phyloP scores from a whole-genome alignment of 352 stramenopile genomes.

The Globisporangium alternatum region DNA sequence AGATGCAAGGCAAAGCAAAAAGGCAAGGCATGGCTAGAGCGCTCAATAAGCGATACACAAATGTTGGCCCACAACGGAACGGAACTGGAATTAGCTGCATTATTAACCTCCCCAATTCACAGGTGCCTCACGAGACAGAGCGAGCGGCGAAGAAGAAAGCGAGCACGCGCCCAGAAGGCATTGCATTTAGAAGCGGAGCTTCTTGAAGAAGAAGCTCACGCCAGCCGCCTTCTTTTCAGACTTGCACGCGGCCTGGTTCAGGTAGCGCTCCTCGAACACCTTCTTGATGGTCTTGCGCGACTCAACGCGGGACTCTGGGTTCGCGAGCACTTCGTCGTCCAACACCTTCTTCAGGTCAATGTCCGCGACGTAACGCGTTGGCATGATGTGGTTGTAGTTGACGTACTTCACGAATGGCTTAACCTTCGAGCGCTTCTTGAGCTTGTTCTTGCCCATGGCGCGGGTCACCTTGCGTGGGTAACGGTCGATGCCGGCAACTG shows the following conservation, averaged over 20 bases:
- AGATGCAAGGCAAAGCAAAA: conserved; percentile 8
- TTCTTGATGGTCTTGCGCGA: conserved; percentile 99
- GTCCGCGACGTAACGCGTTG: conserved; percentile 98
- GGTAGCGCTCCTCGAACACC: conserved; percentile 97
- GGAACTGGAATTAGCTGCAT: conserved; percentile 66
- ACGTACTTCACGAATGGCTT: conserved; percentile 99
- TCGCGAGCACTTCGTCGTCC: conserved; percentile 84
- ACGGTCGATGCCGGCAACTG: conserved; percentile 94
- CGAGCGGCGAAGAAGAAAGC: conserved; percentile 10
- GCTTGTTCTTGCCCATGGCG: conserved; percentile 96
- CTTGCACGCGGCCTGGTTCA: conserved; percentile 95
- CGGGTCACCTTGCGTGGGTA: conserved; percentile 97
- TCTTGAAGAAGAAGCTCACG: conserved; percentile 99
- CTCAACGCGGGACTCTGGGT: conserved; percentile 84
- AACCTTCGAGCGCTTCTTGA: conserved; percentile 97
- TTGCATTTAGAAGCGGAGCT: conserved; percentile 97
- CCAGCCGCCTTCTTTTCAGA: conserved; percentile 98
- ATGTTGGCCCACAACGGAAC: conserved; percentile 43
- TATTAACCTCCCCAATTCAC: conserved; percentile 47
- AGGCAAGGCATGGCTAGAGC: neutral
- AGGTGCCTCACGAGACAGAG: conserved; percentile 31
- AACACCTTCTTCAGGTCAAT: conserved; percentile 99
- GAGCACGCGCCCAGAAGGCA: conserved; percentile 14
- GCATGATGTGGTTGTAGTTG: conserved; percentile 99
- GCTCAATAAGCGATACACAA: conserved; percentile 5